Percentiles rank a stretch among this genome's conserved stretches.
phyloP scores from a whole-genome alignment of 75 land plant genomes.

The Pinus taeda region DNA sequence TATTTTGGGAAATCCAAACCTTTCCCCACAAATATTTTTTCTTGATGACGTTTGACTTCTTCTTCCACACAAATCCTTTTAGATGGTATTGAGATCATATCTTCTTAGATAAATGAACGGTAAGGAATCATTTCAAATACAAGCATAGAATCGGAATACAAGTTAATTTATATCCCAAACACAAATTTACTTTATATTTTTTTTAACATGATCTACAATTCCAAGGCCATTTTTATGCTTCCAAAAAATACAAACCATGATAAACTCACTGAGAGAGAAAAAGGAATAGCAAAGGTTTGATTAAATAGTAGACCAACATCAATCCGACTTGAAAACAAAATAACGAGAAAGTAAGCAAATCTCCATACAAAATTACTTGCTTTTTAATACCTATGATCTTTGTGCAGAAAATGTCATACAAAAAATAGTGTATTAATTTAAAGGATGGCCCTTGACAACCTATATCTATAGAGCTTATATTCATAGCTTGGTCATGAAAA shows the following conservation, averaged over 20 bases:
- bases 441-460: too few relatives aligned
- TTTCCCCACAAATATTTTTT: neutral
- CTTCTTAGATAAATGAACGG: neutral
- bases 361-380: neutral
- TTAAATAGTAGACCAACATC: neutral
- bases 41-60: neutral
- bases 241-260: neutral
- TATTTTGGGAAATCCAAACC: neutral
- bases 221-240: neutral
- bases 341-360: neutral
- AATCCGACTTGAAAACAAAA: neutral
- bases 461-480: too few relatives aligned
- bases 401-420: too few relatives aligned
- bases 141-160: neutral
- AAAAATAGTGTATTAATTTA: too few relatives aligned
- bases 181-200: neutral
- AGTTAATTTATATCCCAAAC: neutral
- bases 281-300: neutral
- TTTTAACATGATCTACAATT: neutral
- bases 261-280: neutral
- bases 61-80: neutral
- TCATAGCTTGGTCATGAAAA: too few relatives aligned
- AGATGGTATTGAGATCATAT: neutral
- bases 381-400: neutral
- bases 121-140: neutral